A percentile compares a stretch with the other conserved stretches of the same genome.
phyloP scores from a whole-genome alignment of 768 basidiomycete genomes.

The Rhodosporidiobolus odoratus region DNA sequence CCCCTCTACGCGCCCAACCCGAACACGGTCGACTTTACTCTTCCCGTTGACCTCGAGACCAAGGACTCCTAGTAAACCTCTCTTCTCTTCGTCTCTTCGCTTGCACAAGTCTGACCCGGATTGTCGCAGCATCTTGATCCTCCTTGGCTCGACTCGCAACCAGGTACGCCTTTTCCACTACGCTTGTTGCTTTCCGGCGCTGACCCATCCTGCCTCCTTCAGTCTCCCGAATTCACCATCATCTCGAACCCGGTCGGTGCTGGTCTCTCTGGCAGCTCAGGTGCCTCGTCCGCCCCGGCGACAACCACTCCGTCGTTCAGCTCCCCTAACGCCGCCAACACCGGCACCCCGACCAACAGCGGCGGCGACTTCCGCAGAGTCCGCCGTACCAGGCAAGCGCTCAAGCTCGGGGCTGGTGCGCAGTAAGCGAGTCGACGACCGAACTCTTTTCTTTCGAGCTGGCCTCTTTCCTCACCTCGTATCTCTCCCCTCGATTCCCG shows the following conservation, averaged over 20 bases:
- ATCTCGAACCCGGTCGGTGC: neutral
- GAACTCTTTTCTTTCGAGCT: too few species aligned
- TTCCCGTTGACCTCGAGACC: slow-evolving; percentile 11
- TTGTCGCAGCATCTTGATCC: slow-evolving; percentile 18
- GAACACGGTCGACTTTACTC: slow-evolving; percentile 1
- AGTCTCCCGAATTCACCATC: slow-evolving; percentile 1
- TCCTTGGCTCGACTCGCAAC: slow-evolving; percentile 21
- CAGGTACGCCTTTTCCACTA: neutral
- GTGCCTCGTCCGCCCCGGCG: neutral
- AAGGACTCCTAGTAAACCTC: slow-evolving; percentile 4
- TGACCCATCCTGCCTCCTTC: neutral
- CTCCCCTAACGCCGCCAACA: too few species aligned
- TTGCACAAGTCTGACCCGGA: neutral
- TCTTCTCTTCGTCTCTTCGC: neutral
- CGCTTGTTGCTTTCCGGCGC: neutral
- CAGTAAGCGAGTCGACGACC: too few species aligned
- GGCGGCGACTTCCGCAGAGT: too few species aligned
- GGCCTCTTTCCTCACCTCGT: too few species aligned
- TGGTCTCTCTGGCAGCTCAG: neutral
- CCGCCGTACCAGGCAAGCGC: too few species aligned
- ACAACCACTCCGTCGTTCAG: too few species aligned
- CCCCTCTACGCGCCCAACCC: neutral
- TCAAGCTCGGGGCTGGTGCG: too few species aligned
- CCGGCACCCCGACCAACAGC: too few species aligned
- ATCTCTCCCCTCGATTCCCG: too few species aligned